Evolutionary conservation across 768 basidiomycete genomes (phyloP).

Genomic region (Phaffia tasmanica): DNA sequence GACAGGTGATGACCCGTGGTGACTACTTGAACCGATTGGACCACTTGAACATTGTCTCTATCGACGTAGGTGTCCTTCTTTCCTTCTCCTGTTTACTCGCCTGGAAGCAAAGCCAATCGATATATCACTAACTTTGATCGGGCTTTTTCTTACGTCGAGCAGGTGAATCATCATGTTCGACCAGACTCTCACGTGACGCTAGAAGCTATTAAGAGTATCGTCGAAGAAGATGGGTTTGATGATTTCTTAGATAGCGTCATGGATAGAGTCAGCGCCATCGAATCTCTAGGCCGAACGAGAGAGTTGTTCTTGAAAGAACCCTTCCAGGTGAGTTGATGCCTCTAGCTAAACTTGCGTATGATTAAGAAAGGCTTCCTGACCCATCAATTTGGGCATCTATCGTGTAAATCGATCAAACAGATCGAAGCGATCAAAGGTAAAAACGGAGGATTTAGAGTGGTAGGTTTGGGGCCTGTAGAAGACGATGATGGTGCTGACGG

Average conservation of each 20-base stretch:
- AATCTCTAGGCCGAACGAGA: conserved; percentile 7
- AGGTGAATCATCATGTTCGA: conserved; percentile 19
- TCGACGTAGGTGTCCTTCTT: conserved; percentile 10
- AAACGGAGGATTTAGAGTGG: not conserved
- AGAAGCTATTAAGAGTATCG: conserved; percentile 8
- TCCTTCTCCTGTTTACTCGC: not conserved
- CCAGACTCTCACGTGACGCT: conserved; percentile 24
- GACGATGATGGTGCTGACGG: not conserved
- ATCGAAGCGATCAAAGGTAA: too few relatives aligned
- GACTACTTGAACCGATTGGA: conserved; percentile 14
- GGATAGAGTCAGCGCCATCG: conserved; percentile 10
- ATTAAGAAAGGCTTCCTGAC: too few relatives aligned
- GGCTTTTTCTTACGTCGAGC: not conserved
- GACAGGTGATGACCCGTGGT: conserved; percentile 9
- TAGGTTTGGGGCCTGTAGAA: not conserved
- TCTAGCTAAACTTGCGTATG: too few relatives aligned
- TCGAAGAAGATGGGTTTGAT: conserved; percentile 6
- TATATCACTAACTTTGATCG: not conserved
- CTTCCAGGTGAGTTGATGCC: not conserved
- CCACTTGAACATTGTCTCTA: conserved; percentile 9
- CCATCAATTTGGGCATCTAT: not conserved
- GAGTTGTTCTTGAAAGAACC: conserved; percentile 13
- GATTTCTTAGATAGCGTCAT: conserved; percentile 10
- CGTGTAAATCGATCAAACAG: not conserved
- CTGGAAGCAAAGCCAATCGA: not conserved